phyloP scores from a whole-genome alignment of 2,329 filamentous ascomycete species.

The Phaeosphaeriaceae sp. region DNA sequence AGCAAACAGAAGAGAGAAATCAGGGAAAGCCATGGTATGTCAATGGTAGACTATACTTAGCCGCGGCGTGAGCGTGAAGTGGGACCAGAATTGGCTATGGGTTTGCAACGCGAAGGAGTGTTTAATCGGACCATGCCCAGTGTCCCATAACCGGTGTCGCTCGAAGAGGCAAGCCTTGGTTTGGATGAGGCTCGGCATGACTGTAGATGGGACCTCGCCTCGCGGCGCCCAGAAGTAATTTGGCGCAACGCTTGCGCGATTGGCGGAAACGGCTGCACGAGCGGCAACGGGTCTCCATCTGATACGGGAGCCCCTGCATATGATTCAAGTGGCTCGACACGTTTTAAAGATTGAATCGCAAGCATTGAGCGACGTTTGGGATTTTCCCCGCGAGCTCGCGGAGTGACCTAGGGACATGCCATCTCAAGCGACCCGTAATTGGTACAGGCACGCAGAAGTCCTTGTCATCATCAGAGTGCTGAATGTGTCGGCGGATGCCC shows the following conservation, averaged over 20 bases:
- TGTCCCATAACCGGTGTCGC: background rate
- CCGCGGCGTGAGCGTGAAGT: background rate
- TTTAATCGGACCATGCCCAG: background rate
- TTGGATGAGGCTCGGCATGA: background rate
- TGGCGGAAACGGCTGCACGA: slow-evolving; percentile 1
- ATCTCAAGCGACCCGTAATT: background rate
- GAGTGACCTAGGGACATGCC: background rate
- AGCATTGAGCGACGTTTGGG: background rate
- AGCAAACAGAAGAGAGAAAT: background rate
- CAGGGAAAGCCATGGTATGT: background rate
- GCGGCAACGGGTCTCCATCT: background rate
- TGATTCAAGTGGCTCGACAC: background rate
- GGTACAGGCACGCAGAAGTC: background rate
- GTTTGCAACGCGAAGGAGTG: background rate
- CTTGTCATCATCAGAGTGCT: background rate
- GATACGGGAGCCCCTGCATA: slow-evolving; percentile 2
- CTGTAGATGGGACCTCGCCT: background rate
- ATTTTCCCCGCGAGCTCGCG: background rate
- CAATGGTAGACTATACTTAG: background rate
- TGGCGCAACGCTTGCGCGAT: background rate
- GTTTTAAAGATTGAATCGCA: background rate
- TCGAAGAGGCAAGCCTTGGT: background rate
- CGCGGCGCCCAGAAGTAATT: background rate
- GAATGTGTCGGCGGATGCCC: background rate
- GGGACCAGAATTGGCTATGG: background rate